phyloP scores from a whole-genome alignment of 2,329 filamentous ascomycete species.

The Paecilomyces fulvus region DNA sequence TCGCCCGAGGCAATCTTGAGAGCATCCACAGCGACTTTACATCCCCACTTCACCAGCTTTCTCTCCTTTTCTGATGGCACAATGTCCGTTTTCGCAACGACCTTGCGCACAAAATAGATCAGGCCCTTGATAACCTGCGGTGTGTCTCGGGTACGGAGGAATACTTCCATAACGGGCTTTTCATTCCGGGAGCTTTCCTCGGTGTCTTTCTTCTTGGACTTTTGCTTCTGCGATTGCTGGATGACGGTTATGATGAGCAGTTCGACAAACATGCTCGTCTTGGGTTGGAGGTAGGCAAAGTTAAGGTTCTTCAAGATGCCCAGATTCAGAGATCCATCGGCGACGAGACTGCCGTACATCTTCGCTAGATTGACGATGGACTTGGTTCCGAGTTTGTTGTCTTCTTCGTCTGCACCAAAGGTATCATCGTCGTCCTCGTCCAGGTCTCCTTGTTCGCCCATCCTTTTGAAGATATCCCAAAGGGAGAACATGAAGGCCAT shows the following conservation, averaged over 20 bases:
- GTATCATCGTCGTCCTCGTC: slow-evolving; percentile 58
- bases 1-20: slow-evolving; percentile 25
- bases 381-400: slow-evolving; percentile 46
- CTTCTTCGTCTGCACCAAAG: slow-evolving; percentile 35
- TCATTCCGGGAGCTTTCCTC: slow-evolving; percentile 41
- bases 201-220: slow-evolving; percentile 14
- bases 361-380: slow-evolving; percentile 61
- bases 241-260: slow-evolving; percentile 70
- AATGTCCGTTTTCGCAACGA: slow-evolving; percentile 58
- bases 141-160: slow-evolving; percentile 55
- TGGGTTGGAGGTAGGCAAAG: slow-evolving; percentile 66
- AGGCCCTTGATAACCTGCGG: slow-evolving; percentile 64
- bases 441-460: slow-evolving; percentile 61
- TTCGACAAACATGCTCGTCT: slow-evolving; percentile 71
- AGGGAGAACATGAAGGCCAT: slow-evolving; percentile 83
- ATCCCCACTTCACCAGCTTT: slow-evolving; percentile 42
- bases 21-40: slow-evolving; percentile 32
- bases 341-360: slow-evolving; percentile 56
- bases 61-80: slow-evolving; percentile 43
- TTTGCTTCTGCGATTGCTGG: slow-evolving; percentile 48
- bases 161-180: slow-evolving; percentile 54
- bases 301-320: slow-evolving; percentile 58
- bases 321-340: slow-evolving; percentile 51
- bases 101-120: slow-evolving; percentile 70
- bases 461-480: slow-evolving; percentile 74